A percentile compares a stretch with the other conserved stretches of the same genome.
Evolutionary conservation across 1,139 yeast genomes (phyloP).

Genomic region (Hyphopichia khmerensis): DNA sequence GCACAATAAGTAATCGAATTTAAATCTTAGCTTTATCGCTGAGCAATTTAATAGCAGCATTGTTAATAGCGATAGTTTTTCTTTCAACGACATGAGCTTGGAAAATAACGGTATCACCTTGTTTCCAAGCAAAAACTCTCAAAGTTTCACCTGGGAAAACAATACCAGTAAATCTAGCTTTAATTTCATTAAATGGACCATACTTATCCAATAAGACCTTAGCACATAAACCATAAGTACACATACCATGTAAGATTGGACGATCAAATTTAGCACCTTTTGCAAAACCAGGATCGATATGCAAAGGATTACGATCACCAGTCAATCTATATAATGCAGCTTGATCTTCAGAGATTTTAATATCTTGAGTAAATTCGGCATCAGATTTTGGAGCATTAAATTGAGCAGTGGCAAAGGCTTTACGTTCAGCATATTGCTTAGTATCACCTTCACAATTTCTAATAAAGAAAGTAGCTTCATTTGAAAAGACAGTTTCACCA

Average conservation of each 20-base stretch:
- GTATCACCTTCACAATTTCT: slow-evolving; percentile 79
- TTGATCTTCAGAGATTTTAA: slow-evolving; percentile 67
- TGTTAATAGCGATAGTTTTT: slow-evolving; percentile 74
- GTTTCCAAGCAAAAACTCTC: slow-evolving; percentile 82
- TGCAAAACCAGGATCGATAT: slow-evolving; percentile 90
- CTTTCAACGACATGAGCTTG: slow-evolving; percentile 84
- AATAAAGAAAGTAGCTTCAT: slow-evolving; percentile 83
- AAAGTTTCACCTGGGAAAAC: slow-evolving; percentile 97
- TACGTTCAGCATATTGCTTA: slow-evolving; percentile 46
- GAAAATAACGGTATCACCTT: slow-evolving; percentile 67
- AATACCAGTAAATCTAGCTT: slow-evolving; percentile 87
- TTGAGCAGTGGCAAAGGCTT: slow-evolving; percentile 58
- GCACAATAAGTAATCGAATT: slow-evolving; percentile 1
- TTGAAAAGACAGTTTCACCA: slow-evolving; percentile 70
- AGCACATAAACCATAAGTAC: slow-evolving; percentile 80
- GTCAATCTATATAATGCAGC: slow-evolving; percentile 90
- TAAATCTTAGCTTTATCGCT: slow-evolving; percentile 44
- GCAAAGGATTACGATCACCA: slow-evolving; percentile 94
- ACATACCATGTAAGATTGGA: slow-evolving; percentile 93
- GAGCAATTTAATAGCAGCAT: slow-evolving; percentile 78
- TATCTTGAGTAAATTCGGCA: slow-evolving; percentile 67
- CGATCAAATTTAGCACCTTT: slow-evolving; percentile 80
- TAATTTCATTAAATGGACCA: slow-evolving; percentile 82
- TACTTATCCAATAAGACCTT: slow-evolving; percentile 75
- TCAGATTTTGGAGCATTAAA: slow-evolving; percentile 63